Evolutionary conservation across 2,329 filamentous ascomycete species (phyloP).

Genomic region (Hypoxylon sp.): DNA sequence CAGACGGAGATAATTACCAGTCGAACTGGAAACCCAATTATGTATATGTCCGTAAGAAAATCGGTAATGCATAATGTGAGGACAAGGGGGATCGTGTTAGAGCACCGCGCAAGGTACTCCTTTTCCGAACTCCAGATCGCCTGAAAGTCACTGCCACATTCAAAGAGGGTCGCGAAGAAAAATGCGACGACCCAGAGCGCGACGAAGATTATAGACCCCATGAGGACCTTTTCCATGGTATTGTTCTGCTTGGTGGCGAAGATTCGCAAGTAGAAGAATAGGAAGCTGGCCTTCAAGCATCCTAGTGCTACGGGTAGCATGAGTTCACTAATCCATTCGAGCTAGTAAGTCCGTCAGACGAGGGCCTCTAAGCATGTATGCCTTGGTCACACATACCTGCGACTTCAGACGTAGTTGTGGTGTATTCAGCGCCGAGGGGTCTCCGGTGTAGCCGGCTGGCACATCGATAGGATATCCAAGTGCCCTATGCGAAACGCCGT

Average conservation of each 20-base stretch:
- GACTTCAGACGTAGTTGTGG: conserved; percentile 25
- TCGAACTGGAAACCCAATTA: conserved; percentile 33
- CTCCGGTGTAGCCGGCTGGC: conserved; percentile 20
- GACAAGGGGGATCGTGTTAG: conserved; percentile 4
- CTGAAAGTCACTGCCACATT: conserved; percentile 28
- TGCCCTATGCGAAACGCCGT: conserved; percentile 23
- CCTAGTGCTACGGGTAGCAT: conserved; percentile 36
- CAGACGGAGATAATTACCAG: conserved; percentile 22
- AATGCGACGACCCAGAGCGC: conserved; percentile 20
- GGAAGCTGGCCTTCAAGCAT: conserved; percentile 36
- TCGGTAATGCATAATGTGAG: conserved; percentile 31
- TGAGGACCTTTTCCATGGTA: conserved; percentile 16
- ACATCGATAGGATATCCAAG: conserved; percentile 23
- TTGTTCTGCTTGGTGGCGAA: conserved; percentile 25
- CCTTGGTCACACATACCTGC: conserved; percentile 12
- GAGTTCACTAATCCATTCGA: conserved; percentile 34
- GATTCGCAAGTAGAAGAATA: conserved; percentile 39
- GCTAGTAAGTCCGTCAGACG: conserved; percentile 19
- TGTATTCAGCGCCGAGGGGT: conserved; percentile 11
- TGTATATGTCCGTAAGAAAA: conserved; percentile 30
- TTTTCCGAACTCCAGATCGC: conserved; percentile 27
- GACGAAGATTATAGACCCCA: conserved; percentile 18
- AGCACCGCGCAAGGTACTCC: conserved; percentile 17
- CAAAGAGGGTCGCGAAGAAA: conserved; percentile 32
- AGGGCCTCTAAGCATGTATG: not conserved